phyloP scores from a whole-genome alignment of 371 early-diverging fungal species.

The Mucor irregularis region DNA sequence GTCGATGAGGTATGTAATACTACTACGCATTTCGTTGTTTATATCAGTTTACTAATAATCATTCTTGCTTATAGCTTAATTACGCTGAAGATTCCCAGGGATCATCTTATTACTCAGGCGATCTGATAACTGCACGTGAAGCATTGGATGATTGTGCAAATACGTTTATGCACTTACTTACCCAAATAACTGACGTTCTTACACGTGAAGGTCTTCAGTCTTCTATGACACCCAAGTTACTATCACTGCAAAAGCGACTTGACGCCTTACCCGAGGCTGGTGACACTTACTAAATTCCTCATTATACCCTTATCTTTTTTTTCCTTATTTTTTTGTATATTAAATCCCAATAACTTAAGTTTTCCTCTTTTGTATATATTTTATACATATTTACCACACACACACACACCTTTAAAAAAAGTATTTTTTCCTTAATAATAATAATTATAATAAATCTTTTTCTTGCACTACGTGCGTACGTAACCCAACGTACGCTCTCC shows the following conservation, averaged over 20 bases:
- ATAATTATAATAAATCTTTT: too few species aligned
- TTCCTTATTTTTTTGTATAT: too few species aligned
- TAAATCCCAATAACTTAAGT: too few species aligned
- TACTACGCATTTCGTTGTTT: neutral
- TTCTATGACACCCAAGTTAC: conserved; percentile 27
- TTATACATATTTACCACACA: too few species aligned
- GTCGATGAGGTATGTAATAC: conserved; percentile 22
- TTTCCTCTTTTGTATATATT: too few species aligned
- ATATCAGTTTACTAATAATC: neutral
- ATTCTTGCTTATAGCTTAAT: conserved; percentile 18
- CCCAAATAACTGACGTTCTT: conserved; percentile 16
- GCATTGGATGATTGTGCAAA: conserved; percentile 33
- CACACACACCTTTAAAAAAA: too few species aligned
- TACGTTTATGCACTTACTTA: conserved; percentile 27
- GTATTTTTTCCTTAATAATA: too few species aligned
- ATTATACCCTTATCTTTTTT: too few species aligned
- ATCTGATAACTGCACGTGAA: conserved; percentile 39
- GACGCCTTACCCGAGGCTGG: conserved; percentile 24
- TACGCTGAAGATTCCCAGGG: conserved; percentile 46
- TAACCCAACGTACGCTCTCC: too few species aligned
- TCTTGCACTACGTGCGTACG: too few species aligned
- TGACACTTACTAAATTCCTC: too few species aligned
- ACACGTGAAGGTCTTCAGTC: conserved; percentile 30
- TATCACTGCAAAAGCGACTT: conserved; percentile 25
- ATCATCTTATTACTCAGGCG: conserved; percentile 43